phyloP scores from a whole-genome alignment of 352 stramenopile species.

The Globisporangium takayamanum region DNA sequence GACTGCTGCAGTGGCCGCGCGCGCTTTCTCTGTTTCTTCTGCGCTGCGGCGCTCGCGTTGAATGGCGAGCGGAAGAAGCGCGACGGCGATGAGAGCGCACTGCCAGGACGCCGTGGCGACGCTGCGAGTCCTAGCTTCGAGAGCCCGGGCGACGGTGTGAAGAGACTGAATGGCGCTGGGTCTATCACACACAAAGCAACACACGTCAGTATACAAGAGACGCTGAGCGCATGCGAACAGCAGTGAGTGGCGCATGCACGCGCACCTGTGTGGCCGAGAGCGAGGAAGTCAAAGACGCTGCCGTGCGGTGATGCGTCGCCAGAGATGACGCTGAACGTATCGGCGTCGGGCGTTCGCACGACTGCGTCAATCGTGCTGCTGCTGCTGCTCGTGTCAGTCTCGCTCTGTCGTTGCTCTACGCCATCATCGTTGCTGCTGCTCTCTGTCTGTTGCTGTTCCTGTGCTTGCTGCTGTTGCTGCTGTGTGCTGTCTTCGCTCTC shows the following conservation, averaged over 20 bases:
- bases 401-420: constrained; percentile 3
- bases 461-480: not conserved
- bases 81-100: constrained; percentile 45
- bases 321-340: constrained; percentile 42
- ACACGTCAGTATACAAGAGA: constrained; percentile 5
- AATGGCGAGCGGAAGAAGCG: constrained; percentile 72
- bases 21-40: constrained; percentile 3
- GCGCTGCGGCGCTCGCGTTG: constrained; percentile 13
- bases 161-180: constrained; percentile 33
- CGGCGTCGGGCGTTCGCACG: constrained; percentile 15
- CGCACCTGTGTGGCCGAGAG: constrained; percentile 20
- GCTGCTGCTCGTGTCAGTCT: constrained; percentile 11
- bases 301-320: constrained; percentile 33
- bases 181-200: constrained; percentile 6
- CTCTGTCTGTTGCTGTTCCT: not conserved
- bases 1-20: not conserved
- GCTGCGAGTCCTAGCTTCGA: constrained; percentile 10
- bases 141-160: constrained; percentile 41
- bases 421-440: not conserved
- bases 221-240: not conserved
- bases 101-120: constrained; percentile 25
- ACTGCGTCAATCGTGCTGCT: constrained; percentile 15
- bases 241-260: not conserved
- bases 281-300: constrained; percentile 56
- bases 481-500: constrained; percentile 12